Percentiles rank a stretch among this genome's conserved stretches.
Conservation (phyloP, 371 early-diverging fungal genomes). For the Rhizomucor pusillus region DNA sequence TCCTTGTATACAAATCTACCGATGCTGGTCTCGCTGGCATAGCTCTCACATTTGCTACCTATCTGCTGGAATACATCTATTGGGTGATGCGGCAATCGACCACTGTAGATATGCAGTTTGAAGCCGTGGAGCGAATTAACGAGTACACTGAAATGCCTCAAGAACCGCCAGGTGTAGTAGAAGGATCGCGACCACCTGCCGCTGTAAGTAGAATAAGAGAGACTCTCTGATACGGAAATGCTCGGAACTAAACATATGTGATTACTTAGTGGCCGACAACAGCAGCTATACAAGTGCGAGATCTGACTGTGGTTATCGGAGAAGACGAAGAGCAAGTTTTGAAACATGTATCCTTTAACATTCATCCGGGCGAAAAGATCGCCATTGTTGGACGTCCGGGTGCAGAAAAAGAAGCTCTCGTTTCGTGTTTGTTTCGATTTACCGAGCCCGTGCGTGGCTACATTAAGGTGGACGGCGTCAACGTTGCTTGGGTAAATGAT, state of each 20-base stretch:
- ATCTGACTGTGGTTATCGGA: constrained; percentile 55
- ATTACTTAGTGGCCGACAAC: constrained; percentile 70
- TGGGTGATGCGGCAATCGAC: constrained; percentile 82
- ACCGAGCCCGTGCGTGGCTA: constrained; percentile 68
- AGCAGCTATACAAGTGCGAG: constrained; percentile 65
- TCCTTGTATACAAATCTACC: constrained; percentile 47
- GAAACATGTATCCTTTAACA: constrained; percentile 55
- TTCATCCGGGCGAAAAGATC: constrained; percentile 63
- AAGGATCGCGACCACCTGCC: constrained; percentile 55
- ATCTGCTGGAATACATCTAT: constrained; percentile 62
- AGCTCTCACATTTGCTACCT: constrained; percentile 67
- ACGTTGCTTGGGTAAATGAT: constrained; percentile 56
- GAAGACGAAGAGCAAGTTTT: constrained; percentile 58
- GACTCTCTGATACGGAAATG: not conserved
- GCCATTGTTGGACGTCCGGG: constrained; percentile 77
- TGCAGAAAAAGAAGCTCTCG: constrained; percentile 71
- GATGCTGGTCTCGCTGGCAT: constrained; percentile 81
- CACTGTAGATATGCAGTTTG: constrained; percentile 82
- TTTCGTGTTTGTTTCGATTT: constrained; percentile 73
- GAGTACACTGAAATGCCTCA: constrained; percentile 73
- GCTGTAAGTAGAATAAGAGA: constrained; percentile 31
- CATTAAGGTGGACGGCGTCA: constrained; percentile 75
- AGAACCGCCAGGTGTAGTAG: constrained; percentile 65
- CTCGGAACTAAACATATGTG: not conserved
- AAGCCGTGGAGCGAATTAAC: constrained; percentile 78